These are phyloP conservation scores for Dothideomycetes sp. DNA, from an alignment of 2,329 filamentous ascomycete species.

Conservation along the genomic window DNA sequence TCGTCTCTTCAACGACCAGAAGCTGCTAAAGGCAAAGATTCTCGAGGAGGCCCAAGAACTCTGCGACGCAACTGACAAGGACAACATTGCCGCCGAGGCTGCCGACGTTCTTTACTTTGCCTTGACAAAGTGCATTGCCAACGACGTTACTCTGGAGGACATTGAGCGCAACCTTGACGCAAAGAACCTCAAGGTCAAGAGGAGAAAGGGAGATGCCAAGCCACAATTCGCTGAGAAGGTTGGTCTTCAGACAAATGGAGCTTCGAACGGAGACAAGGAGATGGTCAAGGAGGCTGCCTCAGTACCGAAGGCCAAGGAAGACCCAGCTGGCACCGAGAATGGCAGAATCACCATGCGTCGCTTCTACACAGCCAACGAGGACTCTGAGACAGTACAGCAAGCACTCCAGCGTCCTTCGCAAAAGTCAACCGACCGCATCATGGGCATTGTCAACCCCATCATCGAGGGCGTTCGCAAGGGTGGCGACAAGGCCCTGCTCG, in stretches of 20 bases:
- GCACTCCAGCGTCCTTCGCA: constrained; percentile 84
- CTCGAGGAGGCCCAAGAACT: constrained; percentile 97
- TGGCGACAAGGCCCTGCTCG: constrained; percentile 79
- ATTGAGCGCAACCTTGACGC: constrained; percentile 87
- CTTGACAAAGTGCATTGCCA: constrained; percentile 75
- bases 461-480: constrained; percentile 75
- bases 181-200: constrained; percentile 91
- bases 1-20: constrained; percentile 81
- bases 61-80: constrained; percentile 71
- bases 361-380: constrained; percentile 58
- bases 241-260: constrained; percentile 43
- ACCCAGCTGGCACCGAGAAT: constrained; percentile 40
- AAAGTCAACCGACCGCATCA: constrained; percentile 86
- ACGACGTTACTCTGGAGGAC: constrained; percentile 77
- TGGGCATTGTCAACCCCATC: constrained; percentile 84
- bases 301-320: constrained; percentile 43
- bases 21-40: constrained; percentile 86
- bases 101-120: constrained; percentile 96
- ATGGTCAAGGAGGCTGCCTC: constrained; percentile 43
- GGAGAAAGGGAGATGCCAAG: constrained; percentile 89
- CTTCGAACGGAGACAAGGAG: constrained; percentile 29
- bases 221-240: constrained; percentile 82
- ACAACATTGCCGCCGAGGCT: constrained; percentile 86
- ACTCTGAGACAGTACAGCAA: constrained; percentile 57
- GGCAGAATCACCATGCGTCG: constrained; percentile 74